These are phyloP conservation scores for Thymus mandschuricus DNA, from an alignment of 257 asterid genomes.

Conservation along the genomic window DNA sequence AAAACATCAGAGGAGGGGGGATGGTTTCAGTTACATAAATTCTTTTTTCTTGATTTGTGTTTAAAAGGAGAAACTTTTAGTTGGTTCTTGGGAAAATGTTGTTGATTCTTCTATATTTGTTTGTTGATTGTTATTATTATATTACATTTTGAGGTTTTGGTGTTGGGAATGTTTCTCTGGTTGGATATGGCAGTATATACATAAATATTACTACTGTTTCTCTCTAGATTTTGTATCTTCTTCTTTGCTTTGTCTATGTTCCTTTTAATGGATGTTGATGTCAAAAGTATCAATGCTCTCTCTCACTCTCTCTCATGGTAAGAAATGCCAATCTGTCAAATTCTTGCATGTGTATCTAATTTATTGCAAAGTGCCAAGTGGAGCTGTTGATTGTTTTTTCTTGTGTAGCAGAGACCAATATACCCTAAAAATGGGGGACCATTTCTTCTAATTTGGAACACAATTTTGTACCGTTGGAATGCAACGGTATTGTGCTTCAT, in stretches of 20 bases:
- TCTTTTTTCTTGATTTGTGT: constrained; percentile 38
- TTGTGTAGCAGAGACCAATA: constrained; percentile 23
- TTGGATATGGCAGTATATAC: constrained; percentile 30
- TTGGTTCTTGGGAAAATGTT: constrained; percentile 38
- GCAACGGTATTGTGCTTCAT: constrained; percentile 13
- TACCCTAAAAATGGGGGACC: constrained; percentile 23
- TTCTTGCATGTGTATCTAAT: constrained; percentile 30
- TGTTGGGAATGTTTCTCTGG: constrained; percentile 28
- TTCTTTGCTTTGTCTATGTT: constrained; percentile 28
- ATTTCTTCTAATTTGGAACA: constrained; percentile 9
- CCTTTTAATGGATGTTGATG: constrained; percentile 42
- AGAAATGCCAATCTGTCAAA: constrained; percentile 36
- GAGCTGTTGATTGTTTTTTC: constrained; percentile 21
- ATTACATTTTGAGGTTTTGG: constrained; percentile 41
- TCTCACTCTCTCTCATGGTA: not conserved
- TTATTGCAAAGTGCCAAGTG: constrained; percentile 22
- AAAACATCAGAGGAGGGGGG: not conserved
- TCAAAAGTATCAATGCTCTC: constrained; percentile 8
- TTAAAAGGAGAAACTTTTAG: constrained; percentile 31
- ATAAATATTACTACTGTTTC: constrained; percentile 36
- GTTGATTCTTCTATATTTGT: constrained; percentile 38
- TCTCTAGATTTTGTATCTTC: constrained; percentile 31
- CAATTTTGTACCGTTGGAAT: not conserved
- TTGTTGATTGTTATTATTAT: constrained; percentile 39
- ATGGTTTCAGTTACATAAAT: constrained; percentile 46